A percentile compares a stretch with the other conserved stretches of the same genome.
Evolutionary conservation across 2,329 filamentous ascomycete species (phyloP).

Genomic region (Metarhizium guizhouense): DNA sequence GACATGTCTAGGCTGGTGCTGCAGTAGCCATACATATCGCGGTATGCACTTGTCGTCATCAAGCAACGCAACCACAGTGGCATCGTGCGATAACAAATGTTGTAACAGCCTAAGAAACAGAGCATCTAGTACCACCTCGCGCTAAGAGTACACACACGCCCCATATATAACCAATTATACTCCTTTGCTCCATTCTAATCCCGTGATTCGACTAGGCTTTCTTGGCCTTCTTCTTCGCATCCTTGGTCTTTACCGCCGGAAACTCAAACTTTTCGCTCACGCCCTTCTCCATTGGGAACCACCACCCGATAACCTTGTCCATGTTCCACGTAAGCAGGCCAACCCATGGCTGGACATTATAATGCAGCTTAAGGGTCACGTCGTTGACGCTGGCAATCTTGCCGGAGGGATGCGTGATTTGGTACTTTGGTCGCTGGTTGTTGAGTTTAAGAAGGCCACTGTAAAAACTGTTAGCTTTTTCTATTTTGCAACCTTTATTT

Average conservation of each 20-base stretch:
- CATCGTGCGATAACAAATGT: too few relatives aligned
- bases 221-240: conserved; percentile 10
- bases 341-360: conserved; percentile 98
- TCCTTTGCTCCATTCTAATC: background rate
- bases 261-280: conserved; percentile 55
- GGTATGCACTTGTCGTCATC: too few relatives aligned
- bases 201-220: background rate
- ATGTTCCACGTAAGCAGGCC: conserved; percentile 78
- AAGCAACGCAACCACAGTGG: too few relatives aligned
- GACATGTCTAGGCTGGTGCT: background rate
- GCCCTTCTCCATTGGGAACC: conserved; percentile 59
- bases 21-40: background rate
- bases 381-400: conserved; percentile 65
- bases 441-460: conserved; percentile 68
- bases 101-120: too few relatives aligned
- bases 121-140: background rate
- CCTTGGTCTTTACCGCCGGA: conserved; percentile 56
- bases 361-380: conserved; percentile 73
- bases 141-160: background rate
- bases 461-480: conserved; percentile 4
- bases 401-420: conserved; percentile 83
- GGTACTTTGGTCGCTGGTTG: conserved; percentile 91
- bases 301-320: conserved; percentile 44
- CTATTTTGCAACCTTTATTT: too few relatives aligned
- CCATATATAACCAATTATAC: background rate